A percentile compares a stretch with the other conserved stretches of the same genome.
phyloP scores from a whole-genome alignment of 2,329 filamentous ascomycete species.

The Colletotrichum higginsianum region DNA sequence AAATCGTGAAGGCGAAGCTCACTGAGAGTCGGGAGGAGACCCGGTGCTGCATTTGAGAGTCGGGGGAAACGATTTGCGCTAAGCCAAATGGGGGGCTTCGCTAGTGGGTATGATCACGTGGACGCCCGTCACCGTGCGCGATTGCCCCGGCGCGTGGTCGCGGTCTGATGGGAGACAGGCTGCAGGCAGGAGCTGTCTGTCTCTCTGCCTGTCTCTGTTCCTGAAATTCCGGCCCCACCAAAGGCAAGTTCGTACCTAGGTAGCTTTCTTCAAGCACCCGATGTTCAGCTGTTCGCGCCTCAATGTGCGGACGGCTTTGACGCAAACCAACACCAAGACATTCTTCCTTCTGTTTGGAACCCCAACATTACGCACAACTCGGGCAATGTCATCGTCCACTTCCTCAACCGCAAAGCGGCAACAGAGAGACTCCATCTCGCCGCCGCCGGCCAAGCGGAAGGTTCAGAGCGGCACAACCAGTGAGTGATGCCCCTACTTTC shows the following conservation, averaged over 20 bases:
- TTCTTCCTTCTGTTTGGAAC: background rate
- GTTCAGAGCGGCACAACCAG: constrained; percentile 67
- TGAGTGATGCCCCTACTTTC: constrained; percentile 47
- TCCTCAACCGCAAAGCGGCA: constrained; percentile 53
- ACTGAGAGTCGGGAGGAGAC: background rate
- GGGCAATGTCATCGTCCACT: constrained; percentile 31
- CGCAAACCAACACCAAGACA: background rate
- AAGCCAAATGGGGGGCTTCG: background rate
- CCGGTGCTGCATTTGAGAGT: background rate
- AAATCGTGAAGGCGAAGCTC: background rate
- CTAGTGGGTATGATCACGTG: background rate
- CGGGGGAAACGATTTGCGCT: background rate
- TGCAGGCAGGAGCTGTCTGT: background rate
- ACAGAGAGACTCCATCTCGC: constrained; percentile 63
- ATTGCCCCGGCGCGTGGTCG: constrained; percentile 24
- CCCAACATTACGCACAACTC: background rate
- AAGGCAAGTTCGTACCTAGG: background rate
- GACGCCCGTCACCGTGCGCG: constrained; percentile 16
- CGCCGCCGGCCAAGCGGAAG: constrained; percentile 68
- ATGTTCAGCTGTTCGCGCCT: background rate
- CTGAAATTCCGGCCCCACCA: constrained; percentile 13
- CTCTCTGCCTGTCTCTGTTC: too few relatives aligned
- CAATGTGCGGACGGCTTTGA: constrained; percentile 20
- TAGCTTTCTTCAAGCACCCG: constrained; percentile 13
- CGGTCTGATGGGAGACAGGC: background rate